Percentiles rank a stretch among this genome's conserved stretches.
These are phyloP conservation scores for Fremontodendron californicum DNA, from an alignment of 345 rosid genomes.

Conservation along the genomic window DNA sequence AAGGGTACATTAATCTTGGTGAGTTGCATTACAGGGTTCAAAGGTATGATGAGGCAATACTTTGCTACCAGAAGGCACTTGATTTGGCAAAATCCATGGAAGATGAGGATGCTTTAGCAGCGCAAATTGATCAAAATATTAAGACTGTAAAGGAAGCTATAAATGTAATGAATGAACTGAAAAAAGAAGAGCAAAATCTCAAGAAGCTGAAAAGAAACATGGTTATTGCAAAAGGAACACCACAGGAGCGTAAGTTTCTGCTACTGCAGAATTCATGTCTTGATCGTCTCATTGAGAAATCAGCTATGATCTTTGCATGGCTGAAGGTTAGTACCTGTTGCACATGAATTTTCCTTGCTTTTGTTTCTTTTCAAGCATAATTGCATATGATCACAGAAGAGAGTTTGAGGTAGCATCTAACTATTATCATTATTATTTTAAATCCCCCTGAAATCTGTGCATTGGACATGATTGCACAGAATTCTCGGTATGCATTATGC, in stretches of 20 bases:
- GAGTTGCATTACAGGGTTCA: constrained; percentile 71
- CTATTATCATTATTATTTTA: background rate
- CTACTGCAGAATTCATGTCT: constrained; percentile 58
- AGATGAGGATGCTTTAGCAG: constrained; percentile 75
- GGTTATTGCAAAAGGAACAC: constrained; percentile 51
- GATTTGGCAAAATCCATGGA: constrained; percentile 82
- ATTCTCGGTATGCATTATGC: background rate
- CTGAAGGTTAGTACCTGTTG: constrained; percentile 41
- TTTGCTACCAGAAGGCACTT: constrained; percentile 74
- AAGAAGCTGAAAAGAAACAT: constrained; percentile 66
- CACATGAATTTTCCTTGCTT: background rate
- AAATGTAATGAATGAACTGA: constrained; percentile 65
- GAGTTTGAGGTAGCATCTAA: background rate
- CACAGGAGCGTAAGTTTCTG: constrained; percentile 63
- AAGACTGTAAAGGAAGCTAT: constrained; percentile 55
- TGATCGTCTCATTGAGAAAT: constrained; percentile 76
- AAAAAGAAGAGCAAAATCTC: constrained; percentile 74
- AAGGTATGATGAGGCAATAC: constrained; percentile 67
- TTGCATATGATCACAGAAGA: background rate
- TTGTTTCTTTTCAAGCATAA: background rate
- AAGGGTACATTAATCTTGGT: constrained; percentile 93
- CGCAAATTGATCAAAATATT: constrained; percentile 60
- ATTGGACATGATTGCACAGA: background rate
- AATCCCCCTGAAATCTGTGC: background rate
- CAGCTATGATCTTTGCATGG: constrained; percentile 70